Conservation (phyloP, 2,329 filamentous ascomycete species). For the Ciborinia camelliae region DNA sequence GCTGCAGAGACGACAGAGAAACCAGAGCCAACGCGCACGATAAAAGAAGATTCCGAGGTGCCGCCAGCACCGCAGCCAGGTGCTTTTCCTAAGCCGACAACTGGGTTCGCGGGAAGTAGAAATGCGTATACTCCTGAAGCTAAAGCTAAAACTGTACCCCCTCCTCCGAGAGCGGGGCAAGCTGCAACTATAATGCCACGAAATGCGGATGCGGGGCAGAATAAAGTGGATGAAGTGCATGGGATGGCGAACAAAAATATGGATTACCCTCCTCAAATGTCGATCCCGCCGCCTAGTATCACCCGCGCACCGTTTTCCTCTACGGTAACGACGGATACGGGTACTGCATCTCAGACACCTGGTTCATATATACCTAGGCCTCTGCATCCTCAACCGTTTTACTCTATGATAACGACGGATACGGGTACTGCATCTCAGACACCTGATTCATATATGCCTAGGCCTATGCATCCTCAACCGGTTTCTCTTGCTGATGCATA, state of each 20-base stretch:
- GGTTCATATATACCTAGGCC: background rate
- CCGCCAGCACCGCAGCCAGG: conserved; percentile 58
- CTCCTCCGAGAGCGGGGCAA: conserved; percentile 49
- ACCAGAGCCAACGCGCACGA: conserved; percentile 43
- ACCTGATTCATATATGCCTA: background rate
- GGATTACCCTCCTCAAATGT: conserved; percentile 40
- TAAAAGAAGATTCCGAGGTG: conserved; percentile 36
- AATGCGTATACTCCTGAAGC: conserved; percentile 34
- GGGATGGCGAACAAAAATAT: background rate
- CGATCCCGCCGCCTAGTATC: conserved; percentile 20
- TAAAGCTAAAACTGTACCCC: conserved; percentile 32
- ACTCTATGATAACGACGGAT: conserved; percentile 41
- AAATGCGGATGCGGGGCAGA: background rate
- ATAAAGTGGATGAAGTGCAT: background rate
- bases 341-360: background rate
- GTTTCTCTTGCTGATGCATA: background rate
- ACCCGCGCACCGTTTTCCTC: conserved; percentile 46
- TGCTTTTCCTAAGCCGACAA: conserved; percentile 47
- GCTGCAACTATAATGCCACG: background rate
- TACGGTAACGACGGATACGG: conserved; percentile 39
- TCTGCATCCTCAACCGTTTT: conserved; percentile 15
- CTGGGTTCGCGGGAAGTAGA: conserved; percentile 25
- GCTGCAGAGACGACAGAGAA: background rate
- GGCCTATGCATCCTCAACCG: conserved; percentile 16
- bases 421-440: background rate